Base-by-base conservation (phyloP, 192 early-diverging fungal species). In the Oehlia diaphana region DNA sequence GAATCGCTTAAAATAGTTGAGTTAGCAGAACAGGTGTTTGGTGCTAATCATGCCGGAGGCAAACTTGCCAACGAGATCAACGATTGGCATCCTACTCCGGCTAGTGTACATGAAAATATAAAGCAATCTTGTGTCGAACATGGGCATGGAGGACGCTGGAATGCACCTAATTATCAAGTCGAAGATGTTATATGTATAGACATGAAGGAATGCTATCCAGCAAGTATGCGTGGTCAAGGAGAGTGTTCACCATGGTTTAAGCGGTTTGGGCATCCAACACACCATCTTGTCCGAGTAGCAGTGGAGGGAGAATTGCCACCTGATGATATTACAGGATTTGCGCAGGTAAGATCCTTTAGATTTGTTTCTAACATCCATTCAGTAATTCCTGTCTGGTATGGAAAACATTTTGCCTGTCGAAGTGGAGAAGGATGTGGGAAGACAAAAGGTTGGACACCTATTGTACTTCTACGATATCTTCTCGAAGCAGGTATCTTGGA, bases 11-110 rank as follows among this genome's bases (percentile, higher is more conserved):
- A 76, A 64, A 42, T 76, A 76, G 74, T 76, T 76, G 61, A 76
- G 31, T 76, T 76, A 64, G 61, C 74, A 39, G 74, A 76, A n/a
- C 74, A 76, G 35, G 74, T 76, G 44, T 76, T 76, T 76, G 74
- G 61, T 0, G 61, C 39, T 16, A 76, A 64, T 13, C 61, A 76
- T 76, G 62, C 74, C 33, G 16, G 14, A 76, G 13, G 35, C 23
- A 21, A 42, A 63, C 61, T 76, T 76, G 74, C 37, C 2, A 64
- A 39, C 23, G 74, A 76, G 13, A 76, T 76, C 61, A 76, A 64
- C 44, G 61, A 64, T 35, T 76, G 14, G 74, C 62, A 76, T 76
- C 74, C 61, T 0, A 76, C 37, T 16, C 23, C 23, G 0, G 26
- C 3, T 1, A 74, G 31, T 19, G 3, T 76, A 64, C 12, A 76